Conservation (phyloP, 2,329 filamentous ascomycete species). For the Venturia carpophila region DNA sequence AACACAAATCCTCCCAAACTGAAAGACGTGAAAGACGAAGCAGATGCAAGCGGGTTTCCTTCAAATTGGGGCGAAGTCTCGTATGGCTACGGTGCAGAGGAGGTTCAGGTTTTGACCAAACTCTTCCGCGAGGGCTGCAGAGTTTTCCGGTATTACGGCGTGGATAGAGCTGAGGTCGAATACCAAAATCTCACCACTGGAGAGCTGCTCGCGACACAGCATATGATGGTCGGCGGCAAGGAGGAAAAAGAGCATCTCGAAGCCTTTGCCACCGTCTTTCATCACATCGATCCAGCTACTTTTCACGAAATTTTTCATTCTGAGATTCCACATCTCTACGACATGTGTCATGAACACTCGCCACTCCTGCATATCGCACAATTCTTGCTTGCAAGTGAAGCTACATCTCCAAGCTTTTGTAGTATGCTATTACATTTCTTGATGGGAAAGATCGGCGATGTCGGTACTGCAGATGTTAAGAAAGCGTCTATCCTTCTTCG, state of each 20-base stretch:
- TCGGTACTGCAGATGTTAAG: constrained; percentile 83
- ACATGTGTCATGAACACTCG: constrained; percentile 96
- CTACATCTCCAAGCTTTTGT: constrained; percentile 93
- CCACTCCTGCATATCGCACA: constrained; percentile 91
- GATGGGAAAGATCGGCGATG: constrained; percentile 93
- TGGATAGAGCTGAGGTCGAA: constrained; percentile 69
- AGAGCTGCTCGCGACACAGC: constrained; percentile 89
- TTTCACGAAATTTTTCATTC: constrained; percentile 98
- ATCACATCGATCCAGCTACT: constrained; percentile 94
- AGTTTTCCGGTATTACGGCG: constrained; percentile 94
- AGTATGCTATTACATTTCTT: constrained; percentile 96
- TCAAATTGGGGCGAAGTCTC: constrained; percentile 92
- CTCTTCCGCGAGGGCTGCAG: constrained; percentile 93
- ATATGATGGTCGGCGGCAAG: constrained; percentile 86
- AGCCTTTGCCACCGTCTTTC: constrained; percentile 96
- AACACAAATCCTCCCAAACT: constrained; percentile 66
- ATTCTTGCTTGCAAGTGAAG: constrained; percentile 97
- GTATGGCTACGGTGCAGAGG: constrained; percentile 93
- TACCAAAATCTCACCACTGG: constrained; percentile 71
- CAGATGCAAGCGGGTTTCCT: constrained; percentile 67
- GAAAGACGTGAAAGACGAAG: constrained; percentile 42
- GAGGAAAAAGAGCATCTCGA: constrained; percentile 97
- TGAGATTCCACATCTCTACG: constrained; percentile 92
- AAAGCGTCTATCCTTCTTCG: constrained; percentile 88
- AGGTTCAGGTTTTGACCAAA: constrained; percentile 93